Evolutionary conservation across 2,329 filamentous ascomycete genomes (phyloP).

Genomic region (Thielaviopsis musarum): DNA sequence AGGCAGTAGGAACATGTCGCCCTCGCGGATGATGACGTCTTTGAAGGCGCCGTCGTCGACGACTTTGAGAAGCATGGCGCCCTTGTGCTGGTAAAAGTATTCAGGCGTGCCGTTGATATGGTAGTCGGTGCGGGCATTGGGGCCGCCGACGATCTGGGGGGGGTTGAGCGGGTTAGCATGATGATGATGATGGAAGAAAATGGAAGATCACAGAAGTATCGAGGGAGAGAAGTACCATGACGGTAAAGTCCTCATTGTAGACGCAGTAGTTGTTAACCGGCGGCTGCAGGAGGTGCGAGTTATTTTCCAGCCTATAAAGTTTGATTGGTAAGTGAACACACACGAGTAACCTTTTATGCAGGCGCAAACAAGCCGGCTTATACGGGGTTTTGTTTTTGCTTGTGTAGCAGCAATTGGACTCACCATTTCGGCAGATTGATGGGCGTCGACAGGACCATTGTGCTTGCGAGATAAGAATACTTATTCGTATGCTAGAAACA

Average conservation of each 20-base stretch:
- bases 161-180: neutral
- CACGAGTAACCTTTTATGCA: neutral
- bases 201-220: neutral
- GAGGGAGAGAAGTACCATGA: conserved; percentile 42
- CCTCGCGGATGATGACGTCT: conserved; percentile 80
- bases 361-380: neutral
- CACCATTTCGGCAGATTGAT: conserved; percentile 29
- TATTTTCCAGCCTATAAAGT: conserved; percentile 60
- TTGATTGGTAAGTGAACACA: neutral
- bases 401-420: neutral
- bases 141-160: conserved; percentile 70
- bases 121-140: conserved; percentile 92
- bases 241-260: conserved; percentile 67
- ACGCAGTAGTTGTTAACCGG: conserved; percentile 97
- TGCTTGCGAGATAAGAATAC: neutral
- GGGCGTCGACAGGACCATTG: conserved; percentile 17
- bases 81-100: conserved; percentile 95
- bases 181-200: neutral
- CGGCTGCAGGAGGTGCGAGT: conserved; percentile 80
- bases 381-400: too few relatives aligned
- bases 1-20: conserved; percentile 84
- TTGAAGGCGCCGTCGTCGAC: conserved; percentile 58
- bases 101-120: conserved; percentile 94
- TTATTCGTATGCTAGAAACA: neutral
- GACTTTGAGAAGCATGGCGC: conserved; percentile 84